Evolutionary conservation across 176 grass and related monocot genomes (phyloP).

Genomic region (Eleusine indica): DNA sequence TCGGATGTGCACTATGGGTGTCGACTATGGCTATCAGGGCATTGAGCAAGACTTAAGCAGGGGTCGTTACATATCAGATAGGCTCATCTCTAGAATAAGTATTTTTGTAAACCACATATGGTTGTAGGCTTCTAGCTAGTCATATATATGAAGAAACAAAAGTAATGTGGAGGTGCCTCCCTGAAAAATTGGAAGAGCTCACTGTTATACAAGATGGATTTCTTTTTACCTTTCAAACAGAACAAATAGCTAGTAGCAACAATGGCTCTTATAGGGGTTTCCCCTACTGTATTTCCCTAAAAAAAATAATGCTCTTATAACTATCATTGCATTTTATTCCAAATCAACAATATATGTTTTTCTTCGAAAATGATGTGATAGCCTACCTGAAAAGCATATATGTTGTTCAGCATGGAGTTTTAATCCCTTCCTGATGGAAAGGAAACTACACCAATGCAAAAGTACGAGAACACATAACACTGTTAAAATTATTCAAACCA

Average conservation of each 20-base stretch:
- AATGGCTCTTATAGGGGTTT: not conserved
- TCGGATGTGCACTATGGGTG: conserved; percentile 6
- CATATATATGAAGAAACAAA: not conserved
- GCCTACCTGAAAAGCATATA: not conserved
- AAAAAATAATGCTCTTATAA: not conserved
- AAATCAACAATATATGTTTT: not conserved
- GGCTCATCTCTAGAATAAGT: not conserved
- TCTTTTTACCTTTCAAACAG: not conserved
- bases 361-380: not conserved
- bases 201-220: not conserved
- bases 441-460: not conserved
- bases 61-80: not conserved
- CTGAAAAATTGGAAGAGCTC: not conserved
- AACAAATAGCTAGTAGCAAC: not conserved
- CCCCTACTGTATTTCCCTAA: no score
- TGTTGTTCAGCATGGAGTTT: not conserved
- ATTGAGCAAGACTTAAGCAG: not conserved
- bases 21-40: not conserved
- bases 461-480: not conserved
- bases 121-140: not conserved
- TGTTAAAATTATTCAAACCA: conserved; percentile 8
- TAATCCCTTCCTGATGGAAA: not conserved
- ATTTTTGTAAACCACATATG: conserved; percentile 4
- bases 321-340: not conserved
- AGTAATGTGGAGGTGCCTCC: not conserved